Base-by-base conservation (phyloP, 495 filamentous ascomycete species). In the Aspergillus carlsbadensis region DNA sequence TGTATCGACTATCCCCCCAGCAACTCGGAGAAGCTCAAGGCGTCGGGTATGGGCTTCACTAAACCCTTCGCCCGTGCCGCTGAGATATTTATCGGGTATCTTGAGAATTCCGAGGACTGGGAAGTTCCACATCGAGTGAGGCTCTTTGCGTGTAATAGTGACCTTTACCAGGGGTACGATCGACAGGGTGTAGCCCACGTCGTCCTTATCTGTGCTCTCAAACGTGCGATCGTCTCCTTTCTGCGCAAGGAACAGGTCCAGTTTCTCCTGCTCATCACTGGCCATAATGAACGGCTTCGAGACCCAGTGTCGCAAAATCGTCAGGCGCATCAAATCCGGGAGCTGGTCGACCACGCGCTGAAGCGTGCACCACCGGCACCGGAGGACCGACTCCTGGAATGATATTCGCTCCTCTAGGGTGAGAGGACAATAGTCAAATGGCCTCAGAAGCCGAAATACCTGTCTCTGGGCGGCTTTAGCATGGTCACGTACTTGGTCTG, bases 281-380 rank as follows among this genome's bases (percentile, higher is more conserved):
- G 67, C 33, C 65, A 73, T 69, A 3, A 15, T 34, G 0, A 76
- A 60, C 1, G 64, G 67, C 5, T 61, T 54, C 10, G 62, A 56
- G 40, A 72, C 41, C 75, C 74, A 76, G 13, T 66, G 56, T 7
- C 69, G 70, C 37, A 65, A 61, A 20, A 77, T 59, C 5, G 52
- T 62, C 26, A 78, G 44, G 3, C 56, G 59, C 56, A 71, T 67
- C 56, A 78, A 49, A 5, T 62, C 66, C 2, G 74, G 72, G 0
- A 79, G 39, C 11, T 70, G 66, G 3, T 57, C 56, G 0, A 65
- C 56, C 0, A 78, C 24, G 2, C 74, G 70, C 6, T 58, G 45
- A 26, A 66, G 39, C 0, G 72, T 79, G 42, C 70, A 79, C 72
- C 75, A 79, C 46, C 48, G 61, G 44, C 72, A 72, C 8, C 61